Evolutionary conservation across 495 filamentous ascomycete species (phyloP).

Genomic region (Penicillium pulvis): DNA sequence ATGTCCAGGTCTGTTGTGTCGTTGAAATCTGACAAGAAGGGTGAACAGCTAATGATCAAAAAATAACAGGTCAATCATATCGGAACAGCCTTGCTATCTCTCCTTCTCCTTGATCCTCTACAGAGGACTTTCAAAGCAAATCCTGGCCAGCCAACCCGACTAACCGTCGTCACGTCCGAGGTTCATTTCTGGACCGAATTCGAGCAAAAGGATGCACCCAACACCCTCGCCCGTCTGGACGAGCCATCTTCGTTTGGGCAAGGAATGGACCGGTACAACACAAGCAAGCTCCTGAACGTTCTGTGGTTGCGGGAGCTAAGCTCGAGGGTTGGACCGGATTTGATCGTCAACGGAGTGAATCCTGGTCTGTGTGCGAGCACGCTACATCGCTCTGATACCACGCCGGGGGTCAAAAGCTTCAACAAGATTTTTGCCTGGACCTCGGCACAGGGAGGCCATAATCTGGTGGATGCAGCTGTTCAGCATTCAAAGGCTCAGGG

Average conservation of each 20-base stretch:
- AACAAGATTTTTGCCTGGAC: conserved; percentile 3
- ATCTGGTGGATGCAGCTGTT: background rate
- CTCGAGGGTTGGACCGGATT: background rate
- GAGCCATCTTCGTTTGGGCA: no score
- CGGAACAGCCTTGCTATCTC: background rate
- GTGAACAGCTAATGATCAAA: no score
- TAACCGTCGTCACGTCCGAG: no score
- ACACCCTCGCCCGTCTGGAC: no score
- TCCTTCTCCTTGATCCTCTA: background rate
- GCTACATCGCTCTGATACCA: background rate
- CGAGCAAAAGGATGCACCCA: no score
- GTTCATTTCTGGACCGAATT: no score
- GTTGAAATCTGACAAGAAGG: no score
- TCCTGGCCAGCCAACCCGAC: no score
- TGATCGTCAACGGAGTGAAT: background rate
- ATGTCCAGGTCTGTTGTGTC: background rate
- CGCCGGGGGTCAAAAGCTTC: background rate
- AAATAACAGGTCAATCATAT: conserved; percentile 1
- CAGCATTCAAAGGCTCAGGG: background rate
- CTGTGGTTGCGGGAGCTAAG: conserved; percentile 4
- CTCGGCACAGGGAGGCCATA: background rate
- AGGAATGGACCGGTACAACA: background rate
- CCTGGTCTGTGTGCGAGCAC: background rate
- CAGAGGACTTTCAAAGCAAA: background rate
- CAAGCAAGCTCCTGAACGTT: conserved; percentile 3